Evolutionary conservation across 2,329 filamentous ascomycete genomes (phyloP).

Genomic region (Fusarium longipes): DNA sequence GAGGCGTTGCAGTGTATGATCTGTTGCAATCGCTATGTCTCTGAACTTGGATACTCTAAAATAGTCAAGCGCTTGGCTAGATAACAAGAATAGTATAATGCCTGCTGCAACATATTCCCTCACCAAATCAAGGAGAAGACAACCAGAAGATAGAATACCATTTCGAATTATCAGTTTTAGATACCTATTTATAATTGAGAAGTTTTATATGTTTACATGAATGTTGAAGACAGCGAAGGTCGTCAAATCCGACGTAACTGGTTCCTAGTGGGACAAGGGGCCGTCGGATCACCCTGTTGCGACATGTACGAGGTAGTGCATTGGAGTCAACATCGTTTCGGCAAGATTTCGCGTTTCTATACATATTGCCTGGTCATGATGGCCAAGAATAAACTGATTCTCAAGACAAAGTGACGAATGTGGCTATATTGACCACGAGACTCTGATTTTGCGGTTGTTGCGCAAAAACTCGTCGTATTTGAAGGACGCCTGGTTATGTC

Average conservation of each 20-base stretch:
- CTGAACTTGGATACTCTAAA: background rate
- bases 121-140: background rate
- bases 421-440: too few relatives aligned
- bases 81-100: background rate
- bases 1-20: background rate
- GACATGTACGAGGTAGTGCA: background rate
- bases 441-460: too few relatives aligned
- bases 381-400: too few relatives aligned
- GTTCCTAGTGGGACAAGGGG: too few relatives aligned
- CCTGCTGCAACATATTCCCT: background rate
- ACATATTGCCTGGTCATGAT: background rate
- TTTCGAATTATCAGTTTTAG: background rate
- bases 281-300: too few relatives aligned
- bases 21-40: background rate
- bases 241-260: too few relatives aligned
- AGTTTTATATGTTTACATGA: background rate
- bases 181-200: background rate
- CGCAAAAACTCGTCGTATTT: too few relatives aligned
- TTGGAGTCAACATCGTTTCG: background rate
- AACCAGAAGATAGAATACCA: background rate
- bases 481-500: too few relatives aligned
- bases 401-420: fast-evolving
- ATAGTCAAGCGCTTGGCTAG: background rate
- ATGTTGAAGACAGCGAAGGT: background rate
- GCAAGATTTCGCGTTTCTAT: background rate